These are phyloP conservation scores for Chamaecyparis obtusa DNA, from an alignment of 75 land plant genomes.

Conservation along the genomic window DNA sequence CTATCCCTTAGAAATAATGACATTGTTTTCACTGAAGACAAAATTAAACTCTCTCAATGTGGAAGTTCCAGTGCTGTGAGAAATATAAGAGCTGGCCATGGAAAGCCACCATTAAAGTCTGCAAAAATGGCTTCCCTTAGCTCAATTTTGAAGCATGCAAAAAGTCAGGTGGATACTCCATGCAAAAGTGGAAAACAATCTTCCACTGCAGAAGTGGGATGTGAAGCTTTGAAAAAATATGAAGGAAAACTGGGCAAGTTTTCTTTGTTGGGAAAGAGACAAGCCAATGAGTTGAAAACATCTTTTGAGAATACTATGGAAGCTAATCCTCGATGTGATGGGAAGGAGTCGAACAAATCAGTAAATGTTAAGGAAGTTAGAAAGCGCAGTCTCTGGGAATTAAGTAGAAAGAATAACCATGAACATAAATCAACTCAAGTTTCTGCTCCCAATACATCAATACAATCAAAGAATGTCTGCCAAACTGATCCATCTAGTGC, in stretches of 20 bases:
- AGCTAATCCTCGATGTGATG: not conserved
- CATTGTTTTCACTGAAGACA: not conserved
- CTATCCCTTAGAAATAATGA: not conserved
- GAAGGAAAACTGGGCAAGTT: conserved; percentile 10
- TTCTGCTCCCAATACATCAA: not conserved
- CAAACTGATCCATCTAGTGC: not conserved
- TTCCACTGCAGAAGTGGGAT: conserved; percentile 8
- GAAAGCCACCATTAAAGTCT: conserved; percentile 10
- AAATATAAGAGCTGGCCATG: not conserved
- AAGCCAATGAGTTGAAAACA: not conserved
- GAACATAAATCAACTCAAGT: not conserved
- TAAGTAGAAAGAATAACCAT: conserved; percentile 28
- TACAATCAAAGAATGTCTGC: conserved; percentile 1
- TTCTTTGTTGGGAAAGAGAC: not conserved
- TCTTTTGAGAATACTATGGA: not conserved
- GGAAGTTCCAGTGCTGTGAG: not conserved
- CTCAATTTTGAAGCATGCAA: conserved; percentile 35
- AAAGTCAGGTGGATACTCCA: conserved; percentile 13
- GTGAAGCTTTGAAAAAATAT: not conserved
- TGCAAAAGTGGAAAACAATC: conserved; percentile 8
- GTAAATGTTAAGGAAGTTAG: conserved; percentile 32
- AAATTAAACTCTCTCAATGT: not conserved
- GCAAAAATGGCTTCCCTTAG: conserved; percentile 49
- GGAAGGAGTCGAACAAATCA: not conserved
- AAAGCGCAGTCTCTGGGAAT: conserved; percentile 49